phyloP scores from a whole-genome alignment of 768 basidiomycete genomes.

The Lactarius akahatsu region DNA sequence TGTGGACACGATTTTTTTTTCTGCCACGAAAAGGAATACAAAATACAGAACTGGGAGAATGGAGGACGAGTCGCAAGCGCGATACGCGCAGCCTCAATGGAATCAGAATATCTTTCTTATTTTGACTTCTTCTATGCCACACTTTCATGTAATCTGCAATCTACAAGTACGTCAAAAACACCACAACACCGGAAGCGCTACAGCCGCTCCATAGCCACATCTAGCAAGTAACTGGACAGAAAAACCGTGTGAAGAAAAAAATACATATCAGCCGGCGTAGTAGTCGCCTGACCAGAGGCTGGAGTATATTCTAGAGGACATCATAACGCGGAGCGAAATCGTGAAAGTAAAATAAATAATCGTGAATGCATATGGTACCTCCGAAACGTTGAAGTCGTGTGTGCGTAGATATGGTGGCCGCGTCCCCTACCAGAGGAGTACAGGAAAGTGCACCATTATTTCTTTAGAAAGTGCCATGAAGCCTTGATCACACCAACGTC shows the following conservation, averaged over 20 bases:
- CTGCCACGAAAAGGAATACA: background rate
- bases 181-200: slow-evolving; percentile 3
- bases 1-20: background rate
- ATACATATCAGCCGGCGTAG: slow-evolving; percentile 21
- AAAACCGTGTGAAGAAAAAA: background rate
- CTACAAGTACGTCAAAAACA: slow-evolving; percentile 25
- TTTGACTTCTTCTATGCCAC: slow-evolving; percentile 22
- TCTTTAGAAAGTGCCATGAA: slow-evolving; percentile 13
- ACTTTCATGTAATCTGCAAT: slow-evolving; percentile 17
- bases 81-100: background rate
- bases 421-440: slow-evolving; percentile 23
- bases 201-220: slow-evolving; percentile 15
- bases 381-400: background rate
- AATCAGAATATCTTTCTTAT: slow-evolving; percentile 12
- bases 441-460: slow-evolving; percentile 1
- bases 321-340: slow-evolving; percentile 3
- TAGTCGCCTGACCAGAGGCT: slow-evolving; percentile 22
- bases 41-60: slow-evolving; percentile 1
- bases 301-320: slow-evolving; percentile 7
- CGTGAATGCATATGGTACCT: slow-evolving; percentile 4
- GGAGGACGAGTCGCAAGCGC: background rate
- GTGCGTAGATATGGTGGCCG: background rate
- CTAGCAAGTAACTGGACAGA: slow-evolving; percentile 14
- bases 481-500: slow-evolving; percentile 11
- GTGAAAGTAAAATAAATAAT: background rate